Evolutionary conservation across 169 alveolate species (phyloP).

Genomic region (Plasmodium blacklocki): DNA sequence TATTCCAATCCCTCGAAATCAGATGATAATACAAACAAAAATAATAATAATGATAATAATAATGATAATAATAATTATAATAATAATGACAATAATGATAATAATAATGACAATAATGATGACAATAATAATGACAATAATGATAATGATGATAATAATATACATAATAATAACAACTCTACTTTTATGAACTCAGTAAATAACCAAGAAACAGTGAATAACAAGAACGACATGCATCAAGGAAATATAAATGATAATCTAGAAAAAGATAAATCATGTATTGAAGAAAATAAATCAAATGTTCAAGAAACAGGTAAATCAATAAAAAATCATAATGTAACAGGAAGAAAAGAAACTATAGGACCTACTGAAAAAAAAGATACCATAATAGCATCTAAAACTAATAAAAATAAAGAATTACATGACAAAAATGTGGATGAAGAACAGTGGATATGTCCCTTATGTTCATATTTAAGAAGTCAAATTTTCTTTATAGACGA

Average conservation of each 20-base stretch:
- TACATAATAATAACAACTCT: neutral
- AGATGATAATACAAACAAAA: too few relatives aligned
- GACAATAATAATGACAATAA: neutral
- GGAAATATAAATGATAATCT: neutral
- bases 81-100: too few relatives aligned
- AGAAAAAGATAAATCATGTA: neutral
- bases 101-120: too few relatives aligned
- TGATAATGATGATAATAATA: neutral
- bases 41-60: too few relatives aligned
- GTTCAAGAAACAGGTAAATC: neutral
- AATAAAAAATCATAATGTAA: neutral
- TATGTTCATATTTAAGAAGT: constrained; percentile 80
- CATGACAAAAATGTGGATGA: constrained; percentile 76
- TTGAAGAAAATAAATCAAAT: too few relatives aligned
- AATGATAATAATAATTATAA: too few relatives aligned
- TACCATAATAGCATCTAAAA: neutral
- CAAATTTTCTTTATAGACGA: constrained; percentile 83
- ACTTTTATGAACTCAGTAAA: too few relatives aligned
- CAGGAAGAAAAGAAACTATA: constrained; percentile 7
- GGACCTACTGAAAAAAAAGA: constrained; percentile 63
- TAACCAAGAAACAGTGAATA: neutral
- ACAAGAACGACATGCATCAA: neutral
- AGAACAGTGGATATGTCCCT: constrained; percentile 87
- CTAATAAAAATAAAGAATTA: constrained; percentile 10
- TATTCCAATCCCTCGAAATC: too few relatives aligned